phyloP scores from a whole-genome alignment of 306 rosid species.

The Quillaja saponaria region DNA sequence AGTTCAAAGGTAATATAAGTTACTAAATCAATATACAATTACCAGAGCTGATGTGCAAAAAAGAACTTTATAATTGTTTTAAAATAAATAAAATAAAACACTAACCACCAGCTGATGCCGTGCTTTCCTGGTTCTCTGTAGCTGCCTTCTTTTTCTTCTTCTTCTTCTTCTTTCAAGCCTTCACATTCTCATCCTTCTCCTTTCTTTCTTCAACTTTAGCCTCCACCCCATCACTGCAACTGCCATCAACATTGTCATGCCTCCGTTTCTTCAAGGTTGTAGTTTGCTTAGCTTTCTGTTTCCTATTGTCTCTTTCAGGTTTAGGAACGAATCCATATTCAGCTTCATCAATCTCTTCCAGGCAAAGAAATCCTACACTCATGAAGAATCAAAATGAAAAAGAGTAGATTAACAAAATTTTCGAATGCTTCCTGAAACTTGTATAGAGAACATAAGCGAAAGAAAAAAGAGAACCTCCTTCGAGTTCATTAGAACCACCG shows the following conservation, averaged over 20 bases:
- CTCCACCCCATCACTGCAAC: slow-evolving; percentile 25
- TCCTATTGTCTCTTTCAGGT: slow-evolving; percentile 36
- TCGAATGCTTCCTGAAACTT: neutral
- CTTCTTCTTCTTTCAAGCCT: slow-evolving; percentile 42
- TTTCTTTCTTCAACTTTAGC: slow-evolving; percentile 27
- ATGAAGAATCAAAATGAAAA: slow-evolving; percentile 1
- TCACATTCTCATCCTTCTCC: slow-evolving; percentile 33
- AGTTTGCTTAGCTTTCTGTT: slow-evolving; percentile 30
- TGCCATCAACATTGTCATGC: slow-evolving; percentile 26
- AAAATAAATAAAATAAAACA: slow-evolving; percentile 17
- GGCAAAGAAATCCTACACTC: slow-evolving; percentile 69
- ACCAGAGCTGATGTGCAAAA: too few relatives aligned
- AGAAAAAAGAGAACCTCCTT: slow-evolving; percentile 62
- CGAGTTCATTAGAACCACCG: slow-evolving; percentile 70
- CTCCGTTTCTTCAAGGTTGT: slow-evolving; percentile 39
- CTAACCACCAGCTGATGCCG: slow-evolving; percentile 51
- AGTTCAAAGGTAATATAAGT: too few relatives aligned
- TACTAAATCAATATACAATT: too few relatives aligned
- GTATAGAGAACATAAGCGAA: neutral
- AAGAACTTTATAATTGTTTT: too few relatives aligned
- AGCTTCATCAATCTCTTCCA: slow-evolving; percentile 90
- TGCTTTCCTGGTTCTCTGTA: slow-evolving; percentile 34
- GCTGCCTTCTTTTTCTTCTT: slow-evolving; percentile 29
- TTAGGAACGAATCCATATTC: slow-evolving; percentile 64
- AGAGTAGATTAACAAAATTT: neutral